phyloP scores from a whole-genome alignment of 495 filamentous ascomycete genomes.

The Amniculicola lignicola region DNA sequence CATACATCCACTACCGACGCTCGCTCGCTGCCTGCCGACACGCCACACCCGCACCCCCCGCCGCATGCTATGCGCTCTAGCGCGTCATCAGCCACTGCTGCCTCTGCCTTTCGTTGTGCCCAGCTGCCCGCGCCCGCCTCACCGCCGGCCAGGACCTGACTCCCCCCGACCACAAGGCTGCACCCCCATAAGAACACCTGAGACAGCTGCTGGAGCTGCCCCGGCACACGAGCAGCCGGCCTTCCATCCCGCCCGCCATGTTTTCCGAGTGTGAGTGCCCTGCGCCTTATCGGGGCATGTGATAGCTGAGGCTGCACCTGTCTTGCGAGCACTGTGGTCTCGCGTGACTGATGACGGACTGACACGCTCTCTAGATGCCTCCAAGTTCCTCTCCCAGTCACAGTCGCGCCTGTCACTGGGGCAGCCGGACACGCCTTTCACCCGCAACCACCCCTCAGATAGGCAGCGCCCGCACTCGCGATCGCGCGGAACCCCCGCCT shows the following conservation, averaged over 20 bases:
- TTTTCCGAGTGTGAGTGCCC: slow-evolving; percentile 89
- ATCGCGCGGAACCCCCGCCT: slow-evolving; percentile 49
- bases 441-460: slow-evolving; percentile 50
- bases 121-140: slow-evolving; percentile 8
- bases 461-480: slow-evolving; percentile 47
- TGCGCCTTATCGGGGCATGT: slow-evolving; percentile 31
- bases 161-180: slow-evolving; percentile 24
- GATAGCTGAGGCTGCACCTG: slow-evolving; percentile 23
- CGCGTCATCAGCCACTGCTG: neutral
- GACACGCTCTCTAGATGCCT: slow-evolving; percentile 68
- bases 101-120: slow-evolving; percentile 13
- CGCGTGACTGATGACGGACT: slow-evolving; percentile 43
- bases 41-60: neutral
- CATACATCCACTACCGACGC: no score
- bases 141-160: slow-evolving; percentile 25
- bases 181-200: slow-evolving; percentile 18
- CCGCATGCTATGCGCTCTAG: neutral
- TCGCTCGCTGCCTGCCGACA: no score
- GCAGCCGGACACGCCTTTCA: slow-evolving; percentile 54
- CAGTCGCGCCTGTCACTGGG: slow-evolving; percentile 77
- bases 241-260: slow-evolving; percentile 54
- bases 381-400: slow-evolving; percentile 93
- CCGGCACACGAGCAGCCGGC: slow-evolving; percentile 32
- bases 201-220: slow-evolving; percentile 19
- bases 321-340: slow-evolving; percentile 21